Conservation (phyloP, 192 early-diverging fungal species). For the Coemansia sp. region DNA sequence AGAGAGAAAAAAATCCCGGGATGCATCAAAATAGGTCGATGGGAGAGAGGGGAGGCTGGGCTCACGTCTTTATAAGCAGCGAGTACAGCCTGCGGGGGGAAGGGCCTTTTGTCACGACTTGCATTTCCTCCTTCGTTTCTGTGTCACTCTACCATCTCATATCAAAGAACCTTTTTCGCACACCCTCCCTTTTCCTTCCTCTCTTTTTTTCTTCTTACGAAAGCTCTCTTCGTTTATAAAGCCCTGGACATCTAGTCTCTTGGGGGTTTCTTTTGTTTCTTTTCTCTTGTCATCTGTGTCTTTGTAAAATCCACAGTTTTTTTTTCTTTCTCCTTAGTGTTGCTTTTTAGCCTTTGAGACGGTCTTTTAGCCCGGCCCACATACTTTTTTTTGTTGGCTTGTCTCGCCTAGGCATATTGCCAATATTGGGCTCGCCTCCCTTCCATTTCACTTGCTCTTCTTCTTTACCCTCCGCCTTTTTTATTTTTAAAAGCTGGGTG, state of each 20-base stretch:
- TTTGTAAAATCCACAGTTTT: conserved; percentile 9
- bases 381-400: neutral
- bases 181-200: neutral
- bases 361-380: neutral
- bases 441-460: conserved; percentile 1
- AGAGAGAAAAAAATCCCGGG: neutral
- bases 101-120: neutral
- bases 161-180: neutral
- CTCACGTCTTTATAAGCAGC: conserved; percentile 6
- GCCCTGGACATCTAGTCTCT: neutral
- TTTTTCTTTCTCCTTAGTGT: neutral
- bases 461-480: neutral
- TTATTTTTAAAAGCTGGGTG: neutral
- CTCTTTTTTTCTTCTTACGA: conserved; percentile 3
- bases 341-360: neutral
- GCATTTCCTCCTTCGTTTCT: conserved; percentile 9
- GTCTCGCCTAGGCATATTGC: neutral
- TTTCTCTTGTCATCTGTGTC: neutral
- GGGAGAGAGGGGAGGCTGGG: neutral
- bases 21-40: conserved; percentile 14
- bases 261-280: neutral
- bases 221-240: neutral
- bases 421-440: neutral
- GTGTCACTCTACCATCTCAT: neutral
- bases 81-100: neutral